Base-by-base conservation (phyloP, 352 stramenopile genomes). In the Thalassiosira oceanica region DNA sequence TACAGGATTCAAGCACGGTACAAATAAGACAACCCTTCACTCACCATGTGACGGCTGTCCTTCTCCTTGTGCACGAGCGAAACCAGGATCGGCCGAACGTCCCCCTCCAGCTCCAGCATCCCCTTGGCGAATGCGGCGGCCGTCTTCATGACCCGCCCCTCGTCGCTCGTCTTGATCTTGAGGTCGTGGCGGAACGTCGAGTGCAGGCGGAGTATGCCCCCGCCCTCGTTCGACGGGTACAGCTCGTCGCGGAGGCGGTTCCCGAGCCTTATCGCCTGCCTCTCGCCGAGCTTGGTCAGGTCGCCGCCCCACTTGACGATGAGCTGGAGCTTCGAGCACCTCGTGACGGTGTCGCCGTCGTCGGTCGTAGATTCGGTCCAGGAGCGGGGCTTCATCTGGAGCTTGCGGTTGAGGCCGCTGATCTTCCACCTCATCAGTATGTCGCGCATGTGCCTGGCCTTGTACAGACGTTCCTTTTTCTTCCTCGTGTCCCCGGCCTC, bases 121-220 rank as follows among this genome's bases (percentile, higher is more conserved):
- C 96, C 97, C 80, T 99, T 99, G 11, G 96, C 94, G 74, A 99
- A 99, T 2, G 96, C 96, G n/a, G 97, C 97, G 0, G 96, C 97
- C 16, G 97, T 99, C 83, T 99, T 99, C 85, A 99, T 98, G 26
- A 99, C 97, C 16, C 97, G 86, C 0, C 97, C 97, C 91, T 99
- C 97, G 70, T 99, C 96, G 2, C 90, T 97, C 4, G 96, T 98
- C 74, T 98, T 99, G 58, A 99, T 99, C 78, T 99, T 99, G 24
- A 99, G 84, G 74, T 99, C 97, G 85, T 99, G 97, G 2, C 97
- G 93, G 76, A 99, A 99, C 0, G 97, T 99, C 35, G 96, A 98
- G 86, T 99, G 97, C 28, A 99, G 86, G 18, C 97, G 93, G 45
- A 99, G 85, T 57, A 99, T 92, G 1, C 96, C 96, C 18, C 95